These are phyloP conservation scores for Neurospora terricola DNA, from an alignment of 495 filamentous ascomycete genomes.

Conservation along the genomic window DNA sequence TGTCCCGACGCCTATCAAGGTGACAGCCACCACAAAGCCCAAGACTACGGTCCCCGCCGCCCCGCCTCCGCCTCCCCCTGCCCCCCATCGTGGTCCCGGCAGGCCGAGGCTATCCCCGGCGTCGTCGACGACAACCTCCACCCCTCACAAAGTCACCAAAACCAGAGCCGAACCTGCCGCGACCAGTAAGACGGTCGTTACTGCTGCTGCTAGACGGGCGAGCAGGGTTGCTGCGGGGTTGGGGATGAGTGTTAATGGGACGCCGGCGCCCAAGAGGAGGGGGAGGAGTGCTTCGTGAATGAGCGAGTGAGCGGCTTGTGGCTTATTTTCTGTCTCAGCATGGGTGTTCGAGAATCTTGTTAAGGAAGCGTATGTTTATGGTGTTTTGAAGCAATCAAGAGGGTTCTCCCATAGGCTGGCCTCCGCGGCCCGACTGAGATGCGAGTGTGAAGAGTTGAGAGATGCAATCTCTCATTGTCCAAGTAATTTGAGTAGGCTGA, in stretches of 20 bases:
- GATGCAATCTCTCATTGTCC: neutral
- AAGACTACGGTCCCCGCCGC: neutral
- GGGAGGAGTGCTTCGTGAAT: slow-evolving; percentile 3
- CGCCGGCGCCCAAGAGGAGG: slow-evolving; percentile 24
- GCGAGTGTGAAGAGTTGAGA: neutral
- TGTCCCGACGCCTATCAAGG: neutral
- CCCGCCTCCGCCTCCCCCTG: neutral
- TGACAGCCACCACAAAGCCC: neutral
- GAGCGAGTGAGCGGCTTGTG: neutral
- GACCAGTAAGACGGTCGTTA: neutral
- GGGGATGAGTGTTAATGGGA: slow-evolving; percentile 27
- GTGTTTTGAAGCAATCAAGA: neutral
- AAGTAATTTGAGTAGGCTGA: neutral
- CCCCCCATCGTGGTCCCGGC: neutral
- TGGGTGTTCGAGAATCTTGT: neutral
- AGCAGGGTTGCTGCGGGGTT: slow-evolving; percentile 15
- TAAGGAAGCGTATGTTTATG: neutral
- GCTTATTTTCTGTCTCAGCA: neutral
- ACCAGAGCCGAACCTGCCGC: neutral
- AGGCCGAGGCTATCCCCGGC: neutral
- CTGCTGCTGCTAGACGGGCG: slow-evolving; percentile 4
- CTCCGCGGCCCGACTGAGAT: too few species aligned
- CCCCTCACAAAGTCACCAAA: neutral
- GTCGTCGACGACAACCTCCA: neutral
- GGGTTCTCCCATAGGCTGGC: too few species aligned